phyloP scores from a whole-genome alignment of 2,329 filamentous ascomycete genomes.

The Ascochyta viciae-villosae region DNA sequence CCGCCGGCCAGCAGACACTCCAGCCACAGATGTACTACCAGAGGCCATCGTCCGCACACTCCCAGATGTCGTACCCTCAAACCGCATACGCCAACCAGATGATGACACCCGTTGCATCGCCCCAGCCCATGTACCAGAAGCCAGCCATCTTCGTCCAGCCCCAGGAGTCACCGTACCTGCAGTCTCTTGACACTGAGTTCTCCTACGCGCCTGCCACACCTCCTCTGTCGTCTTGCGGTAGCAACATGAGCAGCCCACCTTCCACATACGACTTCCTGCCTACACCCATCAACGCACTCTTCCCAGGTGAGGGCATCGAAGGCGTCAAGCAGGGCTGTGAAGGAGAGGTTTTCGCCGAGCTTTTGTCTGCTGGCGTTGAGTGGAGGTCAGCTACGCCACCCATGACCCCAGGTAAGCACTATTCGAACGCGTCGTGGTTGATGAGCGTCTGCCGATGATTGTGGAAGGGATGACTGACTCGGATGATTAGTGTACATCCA shows the following conservation, averaged over 20 bases:
- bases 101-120: slow-evolving; percentile 79
- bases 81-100: slow-evolving; percentile 66
- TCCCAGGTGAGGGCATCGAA: slow-evolving; percentile 53
- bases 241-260: slow-evolving; percentile 83
- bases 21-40: slow-evolving; percentile 56
- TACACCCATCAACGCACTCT: slow-evolving; percentile 84
- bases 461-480: slow-evolving; percentile 33
- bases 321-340: slow-evolving; percentile 67
- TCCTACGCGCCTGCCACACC: slow-evolving; percentile 83
- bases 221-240: slow-evolving; percentile 83
- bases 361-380: slow-evolving; percentile 77
- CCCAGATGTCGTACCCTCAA: slow-evolving; percentile 58
- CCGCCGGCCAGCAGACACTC: slow-evolving; percentile 40
- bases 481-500: slow-evolving; percentile 67
- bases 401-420: slow-evolving; percentile 82
- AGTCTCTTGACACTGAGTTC: slow-evolving; percentile 77
- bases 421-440: slow-evolving; percentile 4
- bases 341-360: slow-evolving; percentile 73
- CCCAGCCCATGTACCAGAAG: slow-evolving; percentile 76
- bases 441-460: not conserved
- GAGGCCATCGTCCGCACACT: slow-evolving; percentile 69
- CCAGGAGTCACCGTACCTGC: slow-evolving; percentile 61
- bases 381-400: slow-evolving; percentile 79
- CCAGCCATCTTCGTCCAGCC: slow-evolving; percentile 72
- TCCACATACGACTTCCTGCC: slow-evolving; percentile 76